Conservation (phyloP, 2,329 filamentous ascomycete genomes). For the Beauveria brongniartii region DNA sequence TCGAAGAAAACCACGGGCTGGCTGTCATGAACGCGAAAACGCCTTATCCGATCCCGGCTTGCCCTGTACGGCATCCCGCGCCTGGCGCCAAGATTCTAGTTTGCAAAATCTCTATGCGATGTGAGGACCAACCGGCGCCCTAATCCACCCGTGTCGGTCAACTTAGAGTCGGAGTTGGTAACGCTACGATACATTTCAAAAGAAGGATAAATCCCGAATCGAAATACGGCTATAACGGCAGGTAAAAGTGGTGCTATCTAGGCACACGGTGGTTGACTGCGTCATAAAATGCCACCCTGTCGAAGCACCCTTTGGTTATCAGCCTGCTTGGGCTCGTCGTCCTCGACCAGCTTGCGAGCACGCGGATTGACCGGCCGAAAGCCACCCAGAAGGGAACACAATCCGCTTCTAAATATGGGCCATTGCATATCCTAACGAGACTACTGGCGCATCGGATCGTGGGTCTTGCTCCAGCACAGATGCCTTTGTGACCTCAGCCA, state of each 20-base stretch:
- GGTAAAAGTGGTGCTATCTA: not conserved
- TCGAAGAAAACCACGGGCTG: not conserved
- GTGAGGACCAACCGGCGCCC: not conserved
- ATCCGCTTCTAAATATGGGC: conserved; percentile 3
- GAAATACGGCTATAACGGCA: not conserved
- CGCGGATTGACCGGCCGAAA: not conserved
- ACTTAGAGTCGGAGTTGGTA: not conserved
- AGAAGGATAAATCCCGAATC: not conserved
- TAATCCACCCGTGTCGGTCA: not conserved
- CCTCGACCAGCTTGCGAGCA: not conserved
- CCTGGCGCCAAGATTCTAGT: not conserved
- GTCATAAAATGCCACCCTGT: not conserved
- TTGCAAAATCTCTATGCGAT: not conserved
- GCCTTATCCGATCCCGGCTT: conserved; percentile 3
- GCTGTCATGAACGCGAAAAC: not conserved
- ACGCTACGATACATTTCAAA: not conserved
- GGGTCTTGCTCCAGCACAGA: not conserved
- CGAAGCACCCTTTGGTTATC: not conserved
- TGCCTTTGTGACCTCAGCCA: conserved; percentile 9
- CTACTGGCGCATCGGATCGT: not conserved
- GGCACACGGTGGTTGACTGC: not conserved
- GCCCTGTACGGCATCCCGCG: not conserved
- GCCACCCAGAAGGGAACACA: not conserved
- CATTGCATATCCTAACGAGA: not conserved
- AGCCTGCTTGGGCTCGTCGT: no score